Conservation (phyloP, 108 stramenopile species). For the Schizochytrium sp. region DNA sequence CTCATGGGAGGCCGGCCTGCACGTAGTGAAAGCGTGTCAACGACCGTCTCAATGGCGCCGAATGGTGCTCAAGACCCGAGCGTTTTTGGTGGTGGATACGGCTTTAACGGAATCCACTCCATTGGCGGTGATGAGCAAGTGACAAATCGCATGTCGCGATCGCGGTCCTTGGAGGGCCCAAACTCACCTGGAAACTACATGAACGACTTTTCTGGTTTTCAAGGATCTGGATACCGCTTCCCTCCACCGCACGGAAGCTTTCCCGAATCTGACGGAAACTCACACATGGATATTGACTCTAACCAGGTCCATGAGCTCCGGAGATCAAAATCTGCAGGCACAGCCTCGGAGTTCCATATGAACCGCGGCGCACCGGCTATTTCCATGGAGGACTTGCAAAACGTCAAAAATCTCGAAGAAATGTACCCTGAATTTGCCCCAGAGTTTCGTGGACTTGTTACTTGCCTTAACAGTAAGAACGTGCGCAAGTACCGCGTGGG, state of each 20-base stretch:
- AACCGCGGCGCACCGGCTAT: slow-evolving; percentile 58
- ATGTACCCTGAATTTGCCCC: slow-evolving; percentile 43
- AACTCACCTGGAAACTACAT: background rate
- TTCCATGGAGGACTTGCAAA: slow-evolving; percentile 12
- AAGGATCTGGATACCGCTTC: too few species aligned
- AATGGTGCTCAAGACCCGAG: background rate
- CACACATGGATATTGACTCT: background rate
- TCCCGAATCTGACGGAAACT: background rate
- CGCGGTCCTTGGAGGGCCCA: slow-evolving; percentile 20
- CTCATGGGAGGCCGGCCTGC: background rate
- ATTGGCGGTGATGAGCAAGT: background rate
- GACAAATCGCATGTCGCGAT: background rate
- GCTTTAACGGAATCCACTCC: background rate
- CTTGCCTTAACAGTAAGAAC: slow-evolving; percentile 55
- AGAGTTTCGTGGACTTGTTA: slow-evolving; percentile 24
- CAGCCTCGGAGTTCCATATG: slow-evolving; percentile 47
- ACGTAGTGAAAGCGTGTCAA: slow-evolving; percentile 59
- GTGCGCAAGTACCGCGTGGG: slow-evolving; percentile 57
- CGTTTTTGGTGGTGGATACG: background rate
- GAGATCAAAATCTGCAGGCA: slow-evolving; percentile 32
- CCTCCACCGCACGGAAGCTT: background rate
- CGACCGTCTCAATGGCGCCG: slow-evolving; percentile 6
- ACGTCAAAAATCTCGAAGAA: background rate
- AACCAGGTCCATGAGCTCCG: slow-evolving; percentile 7
- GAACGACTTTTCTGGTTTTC: background rate